A percentile compares a stretch with the other conserved stretches of the same genome.
Conservation (phyloP, 768 basidiomycete species). For the Mycena epipterygia region DNA sequence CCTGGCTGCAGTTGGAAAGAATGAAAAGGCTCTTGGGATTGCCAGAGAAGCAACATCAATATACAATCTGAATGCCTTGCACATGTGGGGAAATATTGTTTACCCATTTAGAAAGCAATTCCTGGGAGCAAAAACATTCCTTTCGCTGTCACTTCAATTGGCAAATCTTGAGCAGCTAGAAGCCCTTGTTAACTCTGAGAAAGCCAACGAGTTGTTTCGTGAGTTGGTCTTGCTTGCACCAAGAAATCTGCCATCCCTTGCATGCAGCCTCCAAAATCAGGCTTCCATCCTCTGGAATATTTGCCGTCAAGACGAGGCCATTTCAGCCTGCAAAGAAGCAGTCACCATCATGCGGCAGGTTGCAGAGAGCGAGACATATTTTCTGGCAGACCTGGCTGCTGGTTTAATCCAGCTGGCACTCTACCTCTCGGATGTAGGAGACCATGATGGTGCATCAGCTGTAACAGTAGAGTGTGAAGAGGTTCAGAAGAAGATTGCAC, state of each 20-base stretch:
- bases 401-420: background rate
- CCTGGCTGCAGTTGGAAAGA: too few species aligned
- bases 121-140: too few species aligned
- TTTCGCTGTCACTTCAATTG: too few species aligned
- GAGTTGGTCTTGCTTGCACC: too few species aligned
- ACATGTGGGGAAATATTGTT: background rate
- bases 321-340: background rate
- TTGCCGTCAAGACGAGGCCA: too few species aligned
- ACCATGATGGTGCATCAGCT: background rate
- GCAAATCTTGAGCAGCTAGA: too few species aligned
- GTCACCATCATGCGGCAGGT: background rate
- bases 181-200: too few species aligned
- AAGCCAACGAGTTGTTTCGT: too few species aligned
- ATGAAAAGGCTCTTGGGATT: too few species aligned
- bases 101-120: background rate
- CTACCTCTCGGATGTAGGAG: background rate
- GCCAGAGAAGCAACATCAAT: too few species aligned
- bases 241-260: too few species aligned
- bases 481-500: background rate
- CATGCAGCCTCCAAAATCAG: background rate
- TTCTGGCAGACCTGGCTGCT: background rate
- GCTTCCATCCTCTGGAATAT: background rate
- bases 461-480: background rate
- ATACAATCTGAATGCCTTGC: too few species aligned
- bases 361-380: background rate